Evolutionary conservation across 1,284 basidiomycete genomes (phyloP).

Genomic region (Mycosarcoma maydis): DNA sequence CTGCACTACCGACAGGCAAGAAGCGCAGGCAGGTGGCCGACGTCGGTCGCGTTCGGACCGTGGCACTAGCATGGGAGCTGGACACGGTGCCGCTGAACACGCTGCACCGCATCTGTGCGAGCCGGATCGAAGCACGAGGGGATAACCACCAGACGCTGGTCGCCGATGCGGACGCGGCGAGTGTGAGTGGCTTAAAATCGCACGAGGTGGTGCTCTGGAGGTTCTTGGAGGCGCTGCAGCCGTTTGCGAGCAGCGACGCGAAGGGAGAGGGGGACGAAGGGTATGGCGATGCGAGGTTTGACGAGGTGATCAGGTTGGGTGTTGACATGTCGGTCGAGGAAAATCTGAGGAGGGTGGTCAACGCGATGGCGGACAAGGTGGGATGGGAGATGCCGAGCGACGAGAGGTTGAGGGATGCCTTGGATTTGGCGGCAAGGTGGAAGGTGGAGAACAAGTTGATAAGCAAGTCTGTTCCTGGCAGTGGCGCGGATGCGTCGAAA

Average conservation of each 20-base stretch:
- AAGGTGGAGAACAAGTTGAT: constrained; percentile 16
- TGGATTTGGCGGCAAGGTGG: constrained; percentile 27
- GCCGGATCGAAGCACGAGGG: constrained; percentile 52
- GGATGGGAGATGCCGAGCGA: constrained; percentile 24
- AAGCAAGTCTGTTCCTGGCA: not conserved
- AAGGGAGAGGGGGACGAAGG: constrained; percentile 59
- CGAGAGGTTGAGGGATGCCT: constrained; percentile 15
- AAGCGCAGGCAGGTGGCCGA: not conserved
- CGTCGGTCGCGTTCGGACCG: constrained; percentile 44
- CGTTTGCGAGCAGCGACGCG: constrained; percentile 70
- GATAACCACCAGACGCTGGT: constrained; percentile 62
- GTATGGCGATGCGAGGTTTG: constrained; percentile 71
- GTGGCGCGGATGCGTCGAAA: not conserved
- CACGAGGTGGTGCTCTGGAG: constrained; percentile 85
- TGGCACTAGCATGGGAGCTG: constrained; percentile 56
- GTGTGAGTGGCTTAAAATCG: constrained; percentile 12
- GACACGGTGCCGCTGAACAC: constrained; percentile 50
- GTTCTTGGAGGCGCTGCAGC: constrained; percentile 75
- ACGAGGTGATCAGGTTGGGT: constrained; percentile 76
- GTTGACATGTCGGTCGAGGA: constrained; percentile 69
- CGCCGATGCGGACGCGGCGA: constrained; percentile 16
- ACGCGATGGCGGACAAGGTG: constrained; percentile 17
- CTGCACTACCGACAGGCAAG: not conserved
- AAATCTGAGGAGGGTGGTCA: constrained; percentile 27
- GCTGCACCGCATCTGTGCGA: constrained; percentile 50